These are phyloP conservation scores for Cokeromyces recurvatus DNA, from an alignment of 371 early-diverging fungal species.

Conservation along the genomic window DNA sequence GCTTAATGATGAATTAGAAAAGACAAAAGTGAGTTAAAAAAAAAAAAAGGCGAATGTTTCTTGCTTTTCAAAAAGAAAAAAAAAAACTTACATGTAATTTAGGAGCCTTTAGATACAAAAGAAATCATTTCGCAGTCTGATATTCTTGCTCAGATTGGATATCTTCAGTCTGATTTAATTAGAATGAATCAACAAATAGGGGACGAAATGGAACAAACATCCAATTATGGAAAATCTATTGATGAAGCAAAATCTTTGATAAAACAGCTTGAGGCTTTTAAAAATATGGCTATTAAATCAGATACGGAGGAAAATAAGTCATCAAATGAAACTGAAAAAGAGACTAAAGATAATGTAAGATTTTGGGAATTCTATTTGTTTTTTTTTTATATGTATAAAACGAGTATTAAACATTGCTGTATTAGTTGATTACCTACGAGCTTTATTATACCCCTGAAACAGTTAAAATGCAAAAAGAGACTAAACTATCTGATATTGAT, in stretches of 20 bases:
- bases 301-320: slow-evolving; percentile 12
- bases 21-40: slow-evolving; percentile 48
- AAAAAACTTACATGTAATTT: too few relatives aligned
- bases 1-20: slow-evolving; percentile 65
- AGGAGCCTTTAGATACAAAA: slow-evolving; percentile 21
- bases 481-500: slow-evolving; percentile 68
- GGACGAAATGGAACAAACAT: slow-evolving; percentile 15
- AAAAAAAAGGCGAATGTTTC: too few relatives aligned
- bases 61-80: too few relatives aligned
- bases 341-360: slow-evolving; percentile 34
- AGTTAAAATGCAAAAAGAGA: slow-evolving; percentile 52
- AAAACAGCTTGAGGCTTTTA: slow-evolving; percentile 63
- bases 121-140: slow-evolving; percentile 45
- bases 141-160: slow-evolving; percentile 61
- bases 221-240: slow-evolving; percentile 28
- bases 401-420: too few relatives aligned
- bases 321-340: slow-evolving; percentile 21
- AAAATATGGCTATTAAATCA: slow-evolving; percentile 18
- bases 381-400: too few relatives aligned
- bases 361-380: not conserved
- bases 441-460: slow-evolving; percentile 72
- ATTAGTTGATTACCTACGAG: slow-evolving; percentile 69
- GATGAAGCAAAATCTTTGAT: slow-evolving; percentile 60
- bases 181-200: slow-evolving; percentile 50
- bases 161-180: slow-evolving; percentile 64